These are phyloP conservation scores for Sporothrix pseudoabietina DNA, from an alignment of 2,329 filamentous ascomycete genomes.

Conservation along the genomic window DNA sequence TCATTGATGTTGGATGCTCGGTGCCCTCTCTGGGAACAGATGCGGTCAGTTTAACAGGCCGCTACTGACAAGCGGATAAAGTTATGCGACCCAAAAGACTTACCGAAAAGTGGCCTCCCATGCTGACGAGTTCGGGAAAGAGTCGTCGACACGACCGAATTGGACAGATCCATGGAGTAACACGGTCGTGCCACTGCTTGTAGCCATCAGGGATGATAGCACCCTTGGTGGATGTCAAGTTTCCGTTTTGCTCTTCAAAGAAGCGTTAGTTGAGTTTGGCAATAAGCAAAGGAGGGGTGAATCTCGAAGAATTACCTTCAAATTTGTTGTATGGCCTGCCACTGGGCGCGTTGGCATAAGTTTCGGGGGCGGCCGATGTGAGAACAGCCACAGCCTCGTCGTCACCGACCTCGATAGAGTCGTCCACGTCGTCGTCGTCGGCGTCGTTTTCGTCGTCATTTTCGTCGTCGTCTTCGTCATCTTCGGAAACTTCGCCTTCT, in stretches of 20 bases:
- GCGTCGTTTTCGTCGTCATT: background rate
- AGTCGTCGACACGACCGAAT: slow-evolving; percentile 30
- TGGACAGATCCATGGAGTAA: slow-evolving; percentile 31
- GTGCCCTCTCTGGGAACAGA: slow-evolving; percentile 24
- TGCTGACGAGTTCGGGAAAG: slow-evolving; percentile 7
- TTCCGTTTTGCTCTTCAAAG: slow-evolving; percentile 11
- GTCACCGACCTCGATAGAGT: background rate
- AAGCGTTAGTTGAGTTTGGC: background rate
- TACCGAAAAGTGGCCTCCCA: slow-evolving; percentile 31
- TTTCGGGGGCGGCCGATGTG: background rate
- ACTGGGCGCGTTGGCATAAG: background rate
- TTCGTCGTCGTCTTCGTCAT: background rate
- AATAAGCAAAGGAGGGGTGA: background rate
- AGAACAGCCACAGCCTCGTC: background rate
- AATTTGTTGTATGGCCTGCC: slow-evolving; percentile 26
- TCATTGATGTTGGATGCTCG: slow-evolving; percentile 26
- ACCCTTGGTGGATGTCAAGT: background rate
- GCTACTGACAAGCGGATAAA: background rate
- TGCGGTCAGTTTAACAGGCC: background rate
- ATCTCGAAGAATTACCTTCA: background rate
- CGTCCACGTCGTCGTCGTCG: background rate
- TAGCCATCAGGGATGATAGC: slow-evolving; percentile 30
- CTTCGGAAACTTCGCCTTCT: background rate
- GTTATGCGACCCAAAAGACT: background rate
- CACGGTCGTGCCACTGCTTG: background rate